phyloP scores from a whole-genome alignment of 2,329 filamentous ascomycete genomes.

The Ceratocystiopsis brevicomis region DNA sequence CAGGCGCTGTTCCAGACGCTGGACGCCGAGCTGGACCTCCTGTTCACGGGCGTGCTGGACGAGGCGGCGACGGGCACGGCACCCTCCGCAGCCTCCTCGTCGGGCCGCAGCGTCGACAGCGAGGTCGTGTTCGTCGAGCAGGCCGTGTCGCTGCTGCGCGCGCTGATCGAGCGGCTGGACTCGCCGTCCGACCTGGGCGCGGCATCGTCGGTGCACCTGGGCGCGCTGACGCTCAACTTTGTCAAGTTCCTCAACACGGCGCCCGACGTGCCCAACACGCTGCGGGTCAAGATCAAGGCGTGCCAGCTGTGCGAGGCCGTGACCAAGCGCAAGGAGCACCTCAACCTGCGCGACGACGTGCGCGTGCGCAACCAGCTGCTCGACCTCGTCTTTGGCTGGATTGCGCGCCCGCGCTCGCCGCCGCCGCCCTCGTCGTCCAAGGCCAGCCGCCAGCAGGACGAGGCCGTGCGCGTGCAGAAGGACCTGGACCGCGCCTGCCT shows the following conservation, averaged over 20 bases:
- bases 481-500: conserved; percentile 49
- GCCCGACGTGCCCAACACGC: conserved; percentile 32
- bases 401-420: conserved; percentile 39
- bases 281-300: conserved; percentile 49
- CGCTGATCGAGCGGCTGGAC: conserved; percentile 44
- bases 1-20: conserved; percentile 45
- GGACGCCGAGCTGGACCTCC: conserved; percentile 42
- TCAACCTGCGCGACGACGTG: conserved; percentile 50
- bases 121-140: conserved; percentile 51
- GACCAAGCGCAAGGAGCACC: conserved; percentile 45
- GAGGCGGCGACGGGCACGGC: no score
- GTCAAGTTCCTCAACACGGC: conserved; percentile 45
- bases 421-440: conserved; percentile 20
- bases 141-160: conserved; percentile 41
- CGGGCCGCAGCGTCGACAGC: conserved; percentile 34
- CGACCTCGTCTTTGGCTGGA: conserved; percentile 51
- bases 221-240: conserved; percentile 43
- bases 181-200: conserved; percentile 43
- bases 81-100: conserved; percentile 11
- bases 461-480: conserved; percentile 37
- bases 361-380: conserved; percentile 49
- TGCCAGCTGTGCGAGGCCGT: conserved; percentile 49
- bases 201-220: conserved; percentile 44
- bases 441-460: conserved; percentile 31
- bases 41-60: conserved; percentile 38